phyloP scores from a whole-genome alignment of 2,329 filamentous ascomycete genomes.

The Verticillium zaregamsianum region DNA sequence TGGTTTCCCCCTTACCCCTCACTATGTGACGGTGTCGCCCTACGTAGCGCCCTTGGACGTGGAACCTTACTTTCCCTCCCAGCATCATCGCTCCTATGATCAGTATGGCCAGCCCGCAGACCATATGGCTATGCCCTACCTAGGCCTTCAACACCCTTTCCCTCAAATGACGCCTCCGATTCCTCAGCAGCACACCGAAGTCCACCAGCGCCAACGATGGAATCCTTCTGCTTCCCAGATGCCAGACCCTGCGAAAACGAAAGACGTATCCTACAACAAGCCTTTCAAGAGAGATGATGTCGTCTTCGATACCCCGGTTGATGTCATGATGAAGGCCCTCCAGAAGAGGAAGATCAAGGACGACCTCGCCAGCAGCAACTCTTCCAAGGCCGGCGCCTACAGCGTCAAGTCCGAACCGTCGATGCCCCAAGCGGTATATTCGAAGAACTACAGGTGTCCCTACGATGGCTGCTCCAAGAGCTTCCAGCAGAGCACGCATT shows the following conservation, averaged over 20 bases:
- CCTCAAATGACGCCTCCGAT: neutral
- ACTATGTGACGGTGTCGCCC: neutral
- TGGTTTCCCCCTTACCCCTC: neutral
- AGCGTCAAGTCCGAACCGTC: constrained; percentile 8
- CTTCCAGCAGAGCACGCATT: constrained; percentile 88
- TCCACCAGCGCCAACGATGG: neutral
- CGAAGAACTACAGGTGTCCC: constrained; percentile 70
- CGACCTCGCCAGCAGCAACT: constrained; percentile 15
- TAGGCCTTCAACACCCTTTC: neutral
- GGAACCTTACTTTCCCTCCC: neutral
- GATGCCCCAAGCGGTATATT: neutral
- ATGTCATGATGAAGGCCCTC: constrained; percentile 84
- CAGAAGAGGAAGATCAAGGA: constrained; percentile 59
- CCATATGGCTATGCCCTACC: neutral
- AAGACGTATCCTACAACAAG: constrained; percentile 30
- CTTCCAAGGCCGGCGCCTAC: neutral
- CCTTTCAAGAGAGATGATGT: constrained; percentile 42
- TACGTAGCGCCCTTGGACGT: neutral
- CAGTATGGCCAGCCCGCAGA: neutral
- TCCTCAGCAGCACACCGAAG: neutral
- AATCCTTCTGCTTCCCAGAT: neutral
- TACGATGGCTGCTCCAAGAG: constrained; percentile 72
- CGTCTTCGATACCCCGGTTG: constrained; percentile 76
- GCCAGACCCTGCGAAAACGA: neutral
- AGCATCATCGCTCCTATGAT: neutral